Evolutionary conservation across 2,329 filamentous ascomycete genomes (phyloP), one percentile per base, ranked within the genome.

Genomic region (Lizonia empirigonia): DNA sequence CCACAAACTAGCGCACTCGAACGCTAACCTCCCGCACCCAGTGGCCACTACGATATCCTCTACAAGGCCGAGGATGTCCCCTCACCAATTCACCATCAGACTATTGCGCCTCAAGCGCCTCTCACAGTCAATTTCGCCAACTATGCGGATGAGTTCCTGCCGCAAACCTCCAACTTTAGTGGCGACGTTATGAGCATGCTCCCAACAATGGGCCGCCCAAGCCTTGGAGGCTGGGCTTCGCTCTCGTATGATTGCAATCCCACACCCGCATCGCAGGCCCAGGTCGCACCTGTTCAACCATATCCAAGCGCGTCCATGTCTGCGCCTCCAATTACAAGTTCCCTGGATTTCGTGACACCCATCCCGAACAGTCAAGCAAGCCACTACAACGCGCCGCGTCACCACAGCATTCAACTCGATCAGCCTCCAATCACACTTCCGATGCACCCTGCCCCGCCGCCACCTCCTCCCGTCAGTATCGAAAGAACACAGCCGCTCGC

Each of bases 21-120:
- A 26, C 35, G 46, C 51, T 59, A 19, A 55, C 46, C 69, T 53
- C 19, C 23, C 15, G 12, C 34, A 16, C 36, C 9, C 58, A 86
- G 84, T 33, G 91, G 90, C 53, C 94, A 97, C 74, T 99, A 97
- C 73, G 94, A 97, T 73, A 86, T 99, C 55, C 81, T 97, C 26
- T 99, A 99, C 78, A 86, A 85, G 69, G 77, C 80, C 22, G 81
- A 82, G 58, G 79, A 82, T 60, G 64, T 82, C 13, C 67, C 71
- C 39, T 54, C 63, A 12, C 50, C 64, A 45, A 52, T 67, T 16
- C 62, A 63, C 39, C 65, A 67, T 18, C 61, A 64, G 27, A 45
- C 65, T 48, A 53, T 64, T 16, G 53, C 61, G 13, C 45, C 64
- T 16, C 70, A 70, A 55, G 53, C 67, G 29, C 63, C 69, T 10